phyloP scores from a whole-genome alignment of 768 basidiomycete species.

The Pleurotus tuber-regium region DNA sequence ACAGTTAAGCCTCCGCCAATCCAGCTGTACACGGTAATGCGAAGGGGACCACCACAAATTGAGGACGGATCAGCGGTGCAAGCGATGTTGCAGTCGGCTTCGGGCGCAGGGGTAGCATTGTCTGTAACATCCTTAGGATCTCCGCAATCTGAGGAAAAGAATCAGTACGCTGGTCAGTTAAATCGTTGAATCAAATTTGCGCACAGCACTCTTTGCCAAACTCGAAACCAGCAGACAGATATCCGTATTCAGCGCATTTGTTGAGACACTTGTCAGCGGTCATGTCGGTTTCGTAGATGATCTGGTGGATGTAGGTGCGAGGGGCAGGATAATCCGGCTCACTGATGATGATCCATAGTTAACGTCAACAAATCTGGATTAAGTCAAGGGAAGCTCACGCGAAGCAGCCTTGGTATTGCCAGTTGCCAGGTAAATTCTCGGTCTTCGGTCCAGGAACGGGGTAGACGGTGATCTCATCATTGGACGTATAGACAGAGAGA shows the following conservation, averaged over 20 bases:
- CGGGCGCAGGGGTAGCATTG: conserved; percentile 34
- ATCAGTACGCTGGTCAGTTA: no score
- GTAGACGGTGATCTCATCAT: conserved; percentile 44
- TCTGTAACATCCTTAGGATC: conserved; percentile 53
- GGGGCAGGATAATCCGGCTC: conserved; percentile 31
- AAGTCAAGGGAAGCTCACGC: conserved; percentile 35
- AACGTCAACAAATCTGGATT: background rate
- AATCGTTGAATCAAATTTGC: background rate
- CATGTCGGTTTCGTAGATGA: conserved; percentile 13
- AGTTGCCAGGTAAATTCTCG: conserved; percentile 58
- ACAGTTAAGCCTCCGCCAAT: conserved; percentile 55
- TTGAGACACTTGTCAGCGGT: conserved; percentile 38
- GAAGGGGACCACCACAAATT: conserved; percentile 17
- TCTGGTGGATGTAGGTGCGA: conserved; percentile 2
- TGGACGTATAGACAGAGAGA: conserved; percentile 50
- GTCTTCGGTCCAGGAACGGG: conserved; percentile 58
- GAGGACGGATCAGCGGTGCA: conserved; percentile 15
- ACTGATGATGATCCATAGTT: conserved; percentile 29
- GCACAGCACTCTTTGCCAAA: conserved; percentile 22
- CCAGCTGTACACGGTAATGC: conserved; percentile 13
- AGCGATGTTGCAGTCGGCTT: conserved; percentile 38
- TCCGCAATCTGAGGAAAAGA: conserved; percentile 30
- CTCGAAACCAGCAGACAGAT: conserved; percentile 39
- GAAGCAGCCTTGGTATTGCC: conserved; percentile 66
- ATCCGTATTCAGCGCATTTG: conserved; percentile 38